Evolutionary conservation across 2,329 filamentous ascomycete species (phyloP).

Genomic region (Ophiocordyceps camponoti-leonardi): DNA sequence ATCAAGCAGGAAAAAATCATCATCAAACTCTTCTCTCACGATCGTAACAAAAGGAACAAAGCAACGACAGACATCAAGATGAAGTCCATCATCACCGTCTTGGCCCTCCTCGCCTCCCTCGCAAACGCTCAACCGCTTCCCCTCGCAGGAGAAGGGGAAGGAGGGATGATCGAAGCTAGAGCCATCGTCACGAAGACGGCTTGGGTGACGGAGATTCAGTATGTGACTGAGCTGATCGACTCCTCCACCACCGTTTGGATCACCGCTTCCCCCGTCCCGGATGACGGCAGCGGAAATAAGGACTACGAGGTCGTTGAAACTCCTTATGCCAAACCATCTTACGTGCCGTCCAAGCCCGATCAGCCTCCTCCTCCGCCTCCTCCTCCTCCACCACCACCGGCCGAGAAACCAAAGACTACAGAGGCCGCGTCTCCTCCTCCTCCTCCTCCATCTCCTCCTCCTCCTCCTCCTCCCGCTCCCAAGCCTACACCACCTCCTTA

Average conservation of each 20-base stretch:
- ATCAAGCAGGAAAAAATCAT: too few species aligned
- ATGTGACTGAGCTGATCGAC: conserved; percentile 30
- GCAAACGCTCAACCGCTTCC: conserved; percentile 33
- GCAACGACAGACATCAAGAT: too few species aligned
- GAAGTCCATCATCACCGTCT: conserved; percentile 13
- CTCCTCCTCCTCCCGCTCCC: neutral
- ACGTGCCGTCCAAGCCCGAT: neutral
- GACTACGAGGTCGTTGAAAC: conserved; percentile 11
- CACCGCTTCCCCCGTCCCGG: conserved; percentile 13
- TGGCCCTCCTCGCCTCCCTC: conserved; percentile 18
- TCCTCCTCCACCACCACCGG: neutral
- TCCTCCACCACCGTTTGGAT: conserved; percentile 28
- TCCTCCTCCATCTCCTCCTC: neutral
- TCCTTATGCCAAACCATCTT: neutral
- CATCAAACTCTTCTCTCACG: too few species aligned
- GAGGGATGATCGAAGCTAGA: conserved; percentile 16
- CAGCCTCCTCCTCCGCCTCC: neutral
- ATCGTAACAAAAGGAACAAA: too few species aligned
- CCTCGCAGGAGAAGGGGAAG: conserved; percentile 12
- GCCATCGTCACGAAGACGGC: conserved; percentile 28
- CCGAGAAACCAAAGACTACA: neutral
- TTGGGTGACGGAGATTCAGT: conserved; percentile 23
- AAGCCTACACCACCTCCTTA: neutral
- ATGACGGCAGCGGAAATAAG: conserved; percentile 7
- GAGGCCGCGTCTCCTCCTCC: neutral